These are phyloP conservation scores for Trametes gibbosa DNA, from an alignment of 768 basidiomycete species.

Conservation along the genomic window DNA sequence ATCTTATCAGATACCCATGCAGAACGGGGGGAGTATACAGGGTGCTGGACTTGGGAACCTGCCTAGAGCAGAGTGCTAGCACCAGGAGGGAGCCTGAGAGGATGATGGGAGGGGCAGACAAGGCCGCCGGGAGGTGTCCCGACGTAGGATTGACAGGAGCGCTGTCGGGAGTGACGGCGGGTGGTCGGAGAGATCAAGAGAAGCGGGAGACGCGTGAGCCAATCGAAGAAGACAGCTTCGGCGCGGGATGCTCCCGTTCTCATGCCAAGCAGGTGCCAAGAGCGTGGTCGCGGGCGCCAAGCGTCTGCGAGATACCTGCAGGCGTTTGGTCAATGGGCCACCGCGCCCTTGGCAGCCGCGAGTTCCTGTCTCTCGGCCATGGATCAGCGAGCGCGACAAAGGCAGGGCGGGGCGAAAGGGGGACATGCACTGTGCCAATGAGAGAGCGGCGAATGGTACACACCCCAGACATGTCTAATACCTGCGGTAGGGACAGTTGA, in stretches of 20 bases:
- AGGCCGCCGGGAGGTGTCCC: background rate
- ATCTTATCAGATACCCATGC: constrained; percentile 7
- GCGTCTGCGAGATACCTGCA: background rate
- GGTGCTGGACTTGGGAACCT: background rate
- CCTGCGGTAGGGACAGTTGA: no score
- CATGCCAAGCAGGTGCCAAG: constrained; percentile 17
- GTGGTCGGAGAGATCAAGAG: background rate
- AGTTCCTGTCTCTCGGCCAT: no score
- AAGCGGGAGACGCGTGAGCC: background rate
- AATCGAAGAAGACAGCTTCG: constrained; percentile 1
- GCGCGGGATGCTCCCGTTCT: background rate
- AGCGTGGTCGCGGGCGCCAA: constrained; percentile 1
- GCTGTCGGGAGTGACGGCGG: background rate
- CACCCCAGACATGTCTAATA: no score
- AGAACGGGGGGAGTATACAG: background rate
- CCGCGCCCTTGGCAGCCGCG: background rate
- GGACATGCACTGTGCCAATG: no score
- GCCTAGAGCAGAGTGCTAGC: background rate
- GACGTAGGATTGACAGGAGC: no score
- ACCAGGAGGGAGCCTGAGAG: background rate
- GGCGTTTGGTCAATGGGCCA: background rate
- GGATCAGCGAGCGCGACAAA: no score
- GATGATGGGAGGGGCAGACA: background rate
- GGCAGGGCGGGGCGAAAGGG: no score
- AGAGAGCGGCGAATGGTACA: no score